A percentile compares a stretch with the other conserved stretches of the same genome.
Evolutionary conservation across 306 rosid genomes (phyloP).

Genomic region (Bauhinia variegata): DNA sequence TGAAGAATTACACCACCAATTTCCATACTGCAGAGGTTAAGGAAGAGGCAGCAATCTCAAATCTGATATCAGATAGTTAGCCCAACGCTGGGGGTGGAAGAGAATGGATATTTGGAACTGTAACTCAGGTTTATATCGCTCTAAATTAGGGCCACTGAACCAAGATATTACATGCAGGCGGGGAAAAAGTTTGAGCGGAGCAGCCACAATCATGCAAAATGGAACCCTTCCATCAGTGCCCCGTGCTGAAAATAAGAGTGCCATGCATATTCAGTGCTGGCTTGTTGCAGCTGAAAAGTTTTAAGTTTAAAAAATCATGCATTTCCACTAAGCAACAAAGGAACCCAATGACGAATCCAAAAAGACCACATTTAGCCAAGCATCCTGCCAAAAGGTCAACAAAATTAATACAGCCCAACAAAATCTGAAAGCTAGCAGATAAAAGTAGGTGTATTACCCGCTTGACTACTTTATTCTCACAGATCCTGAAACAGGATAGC

Average conservation of each 20-base stretch:
- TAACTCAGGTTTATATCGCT: conserved; percentile 28
- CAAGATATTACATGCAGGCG: conserved; percentile 45
- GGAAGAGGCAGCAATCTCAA: conserved; percentile 1
- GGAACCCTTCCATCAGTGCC: conserved; percentile 40
- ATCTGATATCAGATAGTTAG: conserved; percentile 20
- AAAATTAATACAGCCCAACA: conserved; percentile 63
- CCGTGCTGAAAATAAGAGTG: conserved; percentile 45
- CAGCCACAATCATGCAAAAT: conserved; percentile 45
- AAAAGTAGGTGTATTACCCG: conserved; percentile 69
- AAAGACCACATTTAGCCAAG: conserved; percentile 77
- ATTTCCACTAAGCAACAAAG: conserved; percentile 80
- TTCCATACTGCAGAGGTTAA: conserved; percentile 6
- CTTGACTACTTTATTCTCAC: conserved; percentile 62
- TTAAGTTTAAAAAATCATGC: conserved; percentile 67
- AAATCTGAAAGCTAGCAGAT: conserved; percentile 39
- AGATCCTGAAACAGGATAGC: conserved; percentile 65
- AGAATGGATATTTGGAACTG: conserved; percentile 35
- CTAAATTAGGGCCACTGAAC: conserved; percentile 29
- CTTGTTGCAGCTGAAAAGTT: conserved; percentile 54
- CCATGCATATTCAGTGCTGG: conserved; percentile 41
- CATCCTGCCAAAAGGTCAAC: conserved; percentile 96
- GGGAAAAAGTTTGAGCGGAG: conserved; percentile 32
- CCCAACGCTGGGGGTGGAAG: conserved; percentile 35
- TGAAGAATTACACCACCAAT: conserved; percentile 6
- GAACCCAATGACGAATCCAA: conserved; percentile 80